Conservation (phyloP, 176 grass and related monocot genomes). For the Avena insularis region DNA sequence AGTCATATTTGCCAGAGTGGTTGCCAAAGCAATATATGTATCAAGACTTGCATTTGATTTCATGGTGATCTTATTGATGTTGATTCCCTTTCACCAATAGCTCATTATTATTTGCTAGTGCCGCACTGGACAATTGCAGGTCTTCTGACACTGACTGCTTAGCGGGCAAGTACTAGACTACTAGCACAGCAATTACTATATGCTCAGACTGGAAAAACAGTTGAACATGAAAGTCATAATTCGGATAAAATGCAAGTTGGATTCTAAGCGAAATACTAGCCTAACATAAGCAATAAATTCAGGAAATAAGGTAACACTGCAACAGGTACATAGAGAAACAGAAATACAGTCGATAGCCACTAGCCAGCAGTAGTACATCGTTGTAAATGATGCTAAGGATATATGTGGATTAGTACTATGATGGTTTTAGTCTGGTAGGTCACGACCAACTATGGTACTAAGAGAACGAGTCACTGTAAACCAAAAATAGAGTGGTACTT, state of each 20-base stretch:
- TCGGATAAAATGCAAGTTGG: neutral
- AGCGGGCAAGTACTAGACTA: neutral
- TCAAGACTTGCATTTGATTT: conserved; percentile 12
- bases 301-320: neutral
- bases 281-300: neutral
- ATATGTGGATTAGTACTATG: conserved; percentile 20
- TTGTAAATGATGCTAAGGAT: neutral
- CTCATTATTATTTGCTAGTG: neutral
- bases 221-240: conserved; percentile 17
- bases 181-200: neutral
- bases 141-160: neutral
- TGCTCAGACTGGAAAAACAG: neutral
- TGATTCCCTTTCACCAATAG: conserved; percentile 14
- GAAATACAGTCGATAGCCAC: neutral
- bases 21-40: conserved; percentile 14
- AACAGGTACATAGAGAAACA: neutral
- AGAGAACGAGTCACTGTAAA: neutral
- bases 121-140: neutral
- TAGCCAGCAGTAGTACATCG: neutral
- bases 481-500: neutral
- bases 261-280: conserved; percentile 11
- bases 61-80: conserved; percentile 31
- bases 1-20: conserved; percentile 9
- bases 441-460: neutral
- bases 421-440: neutral